These are phyloP conservation scores for Candida freyschussii DNA, from an alignment of 1,139 yeast species.

Conservation along the genomic window DNA sequence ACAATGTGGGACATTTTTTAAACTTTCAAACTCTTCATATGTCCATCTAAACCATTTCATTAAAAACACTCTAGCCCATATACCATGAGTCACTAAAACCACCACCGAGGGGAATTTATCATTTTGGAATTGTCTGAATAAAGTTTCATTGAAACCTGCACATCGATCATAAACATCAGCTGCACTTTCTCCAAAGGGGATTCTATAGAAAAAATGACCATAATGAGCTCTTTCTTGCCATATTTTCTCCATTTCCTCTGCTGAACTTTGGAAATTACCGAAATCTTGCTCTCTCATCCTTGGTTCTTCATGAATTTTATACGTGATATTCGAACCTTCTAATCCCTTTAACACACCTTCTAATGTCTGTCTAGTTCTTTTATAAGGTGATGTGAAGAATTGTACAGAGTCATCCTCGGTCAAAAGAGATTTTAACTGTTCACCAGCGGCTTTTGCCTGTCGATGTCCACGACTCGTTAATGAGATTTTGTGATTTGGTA, in stretches of 20 bases:
- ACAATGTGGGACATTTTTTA: constrained; percentile 81
- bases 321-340: constrained; percentile 44
- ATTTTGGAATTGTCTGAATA: constrained; percentile 71
- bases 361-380: constrained; percentile 77
- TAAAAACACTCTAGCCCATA: constrained; percentile 85
- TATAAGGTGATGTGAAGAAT: constrained; percentile 80
- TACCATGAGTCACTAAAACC: constrained; percentile 87
- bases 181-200: constrained; percentile 92
- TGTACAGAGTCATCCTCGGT: constrained; percentile 45
- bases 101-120: constrained; percentile 67
- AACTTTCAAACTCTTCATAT: constrained; percentile 79
- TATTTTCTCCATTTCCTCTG: constrained; percentile 70
- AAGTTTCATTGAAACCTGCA: constrained; percentile 81
- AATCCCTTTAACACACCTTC: constrained; percentile 61
- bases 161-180: constrained; percentile 92
- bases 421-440: constrained; percentile 47
- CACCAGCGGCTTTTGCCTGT: constrained; percentile 70
- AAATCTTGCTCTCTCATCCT: constrained; percentile 91
- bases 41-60: constrained; percentile 95
- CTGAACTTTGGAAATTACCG: constrained; percentile 81
- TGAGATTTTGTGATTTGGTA: constrained; percentile 75
- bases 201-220: constrained; percentile 88
- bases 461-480: constrained; percentile 63
- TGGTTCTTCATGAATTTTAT: constrained; percentile 74
- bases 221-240: constrained; percentile 83